These are phyloP conservation scores for Penicillium hesseltinei DNA, from an alignment of 2,329 filamentous ascomycete species.

Conservation along the genomic window DNA sequence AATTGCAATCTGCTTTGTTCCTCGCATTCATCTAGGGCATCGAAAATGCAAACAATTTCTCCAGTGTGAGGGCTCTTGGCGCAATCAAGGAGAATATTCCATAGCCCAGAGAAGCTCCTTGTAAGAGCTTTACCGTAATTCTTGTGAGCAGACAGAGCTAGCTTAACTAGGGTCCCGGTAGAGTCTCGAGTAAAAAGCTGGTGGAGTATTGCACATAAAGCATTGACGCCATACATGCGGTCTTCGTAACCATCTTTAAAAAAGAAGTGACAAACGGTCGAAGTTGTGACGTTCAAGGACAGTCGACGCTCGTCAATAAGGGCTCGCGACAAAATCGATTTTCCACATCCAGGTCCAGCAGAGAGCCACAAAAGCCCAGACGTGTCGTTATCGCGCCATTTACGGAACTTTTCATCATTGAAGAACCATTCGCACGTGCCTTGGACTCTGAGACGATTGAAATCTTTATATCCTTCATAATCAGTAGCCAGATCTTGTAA, in stretches of 20 bases:
- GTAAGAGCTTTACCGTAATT: neutral
- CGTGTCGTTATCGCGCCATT: slow-evolving; percentile 21
- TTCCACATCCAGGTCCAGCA: slow-evolving; percentile 31
- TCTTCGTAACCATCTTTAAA: slow-evolving; percentile 31
- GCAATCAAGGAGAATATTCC: neutral
- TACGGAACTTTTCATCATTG: slow-evolving; percentile 21
- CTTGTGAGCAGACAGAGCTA: neutral
- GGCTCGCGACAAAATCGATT: slow-evolving; percentile 24
- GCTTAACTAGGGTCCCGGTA: neutral
- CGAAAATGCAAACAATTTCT: neutral
- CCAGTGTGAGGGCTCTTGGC: neutral
- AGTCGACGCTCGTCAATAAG: slow-evolving; percentile 31
- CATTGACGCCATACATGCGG: slow-evolving; percentile 13
- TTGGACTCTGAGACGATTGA: neutral
- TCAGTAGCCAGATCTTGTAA: neutral
- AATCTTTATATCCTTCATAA: neutral
- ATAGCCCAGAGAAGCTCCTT: neutral
- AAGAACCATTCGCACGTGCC: slow-evolving; percentile 37
- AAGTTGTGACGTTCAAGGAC: slow-evolving; percentile 16
- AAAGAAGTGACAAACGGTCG: slow-evolving; percentile 37
- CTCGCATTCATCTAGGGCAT: slow-evolving; percentile 1
- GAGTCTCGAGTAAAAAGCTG: neutral
- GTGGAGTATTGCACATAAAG: neutral
- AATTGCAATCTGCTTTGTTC: neutral
- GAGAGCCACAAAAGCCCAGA: slow-evolving; percentile 29